phyloP scores from a whole-genome alignment of 129 eudicot species.

The Chrysanthemum makinoi region DNA sequence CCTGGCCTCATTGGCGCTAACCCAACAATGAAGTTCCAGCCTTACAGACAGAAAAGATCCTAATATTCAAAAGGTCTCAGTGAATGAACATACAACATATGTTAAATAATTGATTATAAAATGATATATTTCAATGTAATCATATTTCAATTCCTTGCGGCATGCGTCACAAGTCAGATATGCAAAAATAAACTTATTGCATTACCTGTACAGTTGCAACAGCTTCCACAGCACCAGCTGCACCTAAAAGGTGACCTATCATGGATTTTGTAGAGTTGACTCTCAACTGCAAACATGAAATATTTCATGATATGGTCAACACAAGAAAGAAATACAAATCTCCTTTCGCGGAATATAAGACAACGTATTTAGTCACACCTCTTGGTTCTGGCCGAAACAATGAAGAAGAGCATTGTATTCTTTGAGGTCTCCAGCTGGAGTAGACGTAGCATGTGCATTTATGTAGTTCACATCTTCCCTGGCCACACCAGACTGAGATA shows the following conservation, averaged over 20 bases:
- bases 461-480: conserved; percentile 95
- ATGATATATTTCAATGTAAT: neutral
- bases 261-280: conserved; percentile 95
- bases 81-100: too few species aligned
- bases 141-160: neutral
- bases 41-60: too few species aligned
- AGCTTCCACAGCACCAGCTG: conserved; percentile 99
- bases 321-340: conserved; percentile 6
- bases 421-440: conserved; percentile 90
- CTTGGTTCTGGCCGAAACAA: conserved; percentile 87
- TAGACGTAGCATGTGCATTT: conserved; percentile 97
- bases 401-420: conserved; percentile 82
- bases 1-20: too few species aligned
- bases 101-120: neutral
- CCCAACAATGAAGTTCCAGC: too few species aligned
- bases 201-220: conserved; percentile 94
- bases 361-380: conserved; percentile 48
- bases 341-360: neutral
- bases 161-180: neutral
- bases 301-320: neutral
- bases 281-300: conserved; percentile 54
- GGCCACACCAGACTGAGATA: conserved; percentile 80
- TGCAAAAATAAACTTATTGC: neutral
- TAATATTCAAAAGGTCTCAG: too few species aligned
- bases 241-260: conserved; percentile 96